These are phyloP conservation scores for Vitis riparia DNA, from an alignment of 164 flowering plant species.

Conservation along the genomic window DNA sequence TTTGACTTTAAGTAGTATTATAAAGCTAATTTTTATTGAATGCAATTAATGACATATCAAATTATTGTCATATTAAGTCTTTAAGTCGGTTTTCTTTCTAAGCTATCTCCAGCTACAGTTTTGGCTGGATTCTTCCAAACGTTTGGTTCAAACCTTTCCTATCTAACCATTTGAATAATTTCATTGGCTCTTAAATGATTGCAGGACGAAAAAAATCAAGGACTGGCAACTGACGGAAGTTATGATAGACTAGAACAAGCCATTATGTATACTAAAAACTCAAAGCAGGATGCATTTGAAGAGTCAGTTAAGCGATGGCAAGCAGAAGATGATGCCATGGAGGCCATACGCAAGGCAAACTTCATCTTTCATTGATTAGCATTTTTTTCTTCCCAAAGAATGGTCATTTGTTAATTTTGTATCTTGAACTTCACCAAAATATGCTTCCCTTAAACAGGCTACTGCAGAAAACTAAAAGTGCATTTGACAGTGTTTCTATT, in stretches of 20 bases:
- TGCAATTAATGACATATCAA: too few species aligned
- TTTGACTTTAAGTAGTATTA: too few species aligned
- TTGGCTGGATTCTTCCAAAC: too few species aligned
- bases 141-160: background rate
- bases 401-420: background rate
- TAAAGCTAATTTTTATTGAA: too few species aligned
- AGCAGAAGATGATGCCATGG: conserved; percentile 37
- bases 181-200: background rate
- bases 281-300: conserved; percentile 26
- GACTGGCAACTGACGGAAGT: conserved; percentile 11
- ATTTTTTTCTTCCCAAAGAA: background rate
- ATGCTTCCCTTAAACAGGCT: too few species aligned
- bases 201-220: conserved; percentile 30
- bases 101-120: too few species aligned
- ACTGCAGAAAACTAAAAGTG: too few species aligned
- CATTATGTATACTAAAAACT: conserved; percentile 23
- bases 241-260: conserved; percentile 26
- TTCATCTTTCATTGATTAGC: background rate
- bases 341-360: conserved; percentile 36
- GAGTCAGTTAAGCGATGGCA: conserved; percentile 30
- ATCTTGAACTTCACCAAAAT: too few species aligned
- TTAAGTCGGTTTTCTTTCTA: too few species aligned
- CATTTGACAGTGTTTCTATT: too few species aligned
- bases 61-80: too few species aligned
- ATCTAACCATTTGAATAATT: background rate